Base-by-base conservation (phyloP, 2,329 filamentous ascomycete species). In the Hysterium pulicare region DNA sequence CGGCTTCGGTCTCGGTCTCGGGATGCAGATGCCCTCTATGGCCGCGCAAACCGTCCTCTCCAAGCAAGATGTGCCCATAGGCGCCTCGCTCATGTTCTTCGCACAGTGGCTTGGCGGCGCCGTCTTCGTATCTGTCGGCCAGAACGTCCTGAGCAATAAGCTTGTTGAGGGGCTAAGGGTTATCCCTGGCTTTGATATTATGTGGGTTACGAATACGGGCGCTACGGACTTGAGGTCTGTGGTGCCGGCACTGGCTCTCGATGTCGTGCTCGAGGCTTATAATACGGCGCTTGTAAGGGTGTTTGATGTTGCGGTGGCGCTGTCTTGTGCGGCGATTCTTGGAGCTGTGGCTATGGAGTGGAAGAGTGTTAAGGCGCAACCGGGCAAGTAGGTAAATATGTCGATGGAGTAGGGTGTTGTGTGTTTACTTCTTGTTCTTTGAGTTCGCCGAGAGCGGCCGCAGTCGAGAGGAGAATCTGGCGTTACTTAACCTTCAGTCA, bases 361-460 rank as follows among this genome's bases (percentile, higher is more conserved):
- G 79, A 73, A 68, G 54, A 82, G 71, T 47, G 77, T 84, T 46
- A 84, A 83, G 68, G 76, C 74, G 51, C 59, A 62, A n/a, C n/a
- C n/a, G n/a, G n/a, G n/a, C n/a, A n/a, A n/a, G n/a, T n/a, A n/a
- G n/a, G n/a, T n/a, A n/a, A n/a, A n/a, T n/a, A n/a, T n/a, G n/a
- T n/a, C n/a, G n/a, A n/a, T n/a, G n/a, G n/a, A n/a, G n/a, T n/a
- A n/a, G n/a, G n/a, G n/a, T n/a, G n/a, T n/a, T n/a, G n/a, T n/a
- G n/a, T n/a, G n/a, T n/a, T n/a, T n/a, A n/a, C n/a, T n/a, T n/a
- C n/a, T n/a, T n/a, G n/a, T n/a, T n/a, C n/a, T n/a, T n/a, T n/a
- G n/a, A n/a, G n/a, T n/a, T n/a, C n/a, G n/a, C n/a, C n/a, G n/a
- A n/a, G n/a, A n/a, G n/a, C n/a, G n/a, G n/a, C n/a, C n/a, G n/a